These are phyloP conservation scores for Malbranchea zuffiana DNA, from an alignment of 2,329 filamentous ascomycete genomes.

Conservation along the genomic window DNA sequence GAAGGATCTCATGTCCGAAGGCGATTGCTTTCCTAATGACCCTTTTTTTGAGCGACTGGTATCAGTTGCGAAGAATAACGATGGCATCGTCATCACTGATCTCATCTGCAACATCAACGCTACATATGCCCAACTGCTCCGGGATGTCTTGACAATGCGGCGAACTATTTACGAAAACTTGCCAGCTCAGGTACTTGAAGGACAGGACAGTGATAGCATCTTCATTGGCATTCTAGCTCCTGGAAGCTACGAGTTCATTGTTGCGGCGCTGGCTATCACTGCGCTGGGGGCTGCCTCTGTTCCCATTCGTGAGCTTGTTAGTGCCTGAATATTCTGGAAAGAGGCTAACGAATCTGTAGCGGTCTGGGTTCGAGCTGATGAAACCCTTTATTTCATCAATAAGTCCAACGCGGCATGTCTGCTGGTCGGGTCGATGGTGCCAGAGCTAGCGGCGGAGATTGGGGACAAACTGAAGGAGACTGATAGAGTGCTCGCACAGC, in stretches of 20 bases:
- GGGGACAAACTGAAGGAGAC: constrained; percentile 24
- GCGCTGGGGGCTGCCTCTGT: constrained; percentile 39
- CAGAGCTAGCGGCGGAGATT: constrained; percentile 22
- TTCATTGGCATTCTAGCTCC: constrained; percentile 36
- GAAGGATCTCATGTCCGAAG: no score
- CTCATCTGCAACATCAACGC: no score
- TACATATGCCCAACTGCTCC: constrained; percentile 14
- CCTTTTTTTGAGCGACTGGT: no score
- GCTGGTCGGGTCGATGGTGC: constrained; percentile 26
- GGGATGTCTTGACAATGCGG: constrained; percentile 13
- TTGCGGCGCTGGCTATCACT: constrained; percentile 39
- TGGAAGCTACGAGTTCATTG: constrained; percentile 39
- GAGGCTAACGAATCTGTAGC: constrained; percentile 18
- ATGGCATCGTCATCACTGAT: no score
- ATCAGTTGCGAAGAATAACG: no score
- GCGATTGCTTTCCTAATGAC: no score
- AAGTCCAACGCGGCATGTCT: constrained; percentile 31
- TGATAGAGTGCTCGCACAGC: not conserved
- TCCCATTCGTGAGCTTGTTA: constrained; percentile 24
- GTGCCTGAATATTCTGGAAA: not conserved
- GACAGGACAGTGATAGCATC: constrained; percentile 15
- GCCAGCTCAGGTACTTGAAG: constrained; percentile 9
- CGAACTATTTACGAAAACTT: constrained; percentile 9
- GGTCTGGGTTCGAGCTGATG: constrained; percentile 33
- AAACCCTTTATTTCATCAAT: constrained; percentile 35